These are phyloP conservation scores for Choiromyces venosus DNA, from an alignment of 495 filamentous ascomycete genomes.

Conservation along the genomic window DNA sequence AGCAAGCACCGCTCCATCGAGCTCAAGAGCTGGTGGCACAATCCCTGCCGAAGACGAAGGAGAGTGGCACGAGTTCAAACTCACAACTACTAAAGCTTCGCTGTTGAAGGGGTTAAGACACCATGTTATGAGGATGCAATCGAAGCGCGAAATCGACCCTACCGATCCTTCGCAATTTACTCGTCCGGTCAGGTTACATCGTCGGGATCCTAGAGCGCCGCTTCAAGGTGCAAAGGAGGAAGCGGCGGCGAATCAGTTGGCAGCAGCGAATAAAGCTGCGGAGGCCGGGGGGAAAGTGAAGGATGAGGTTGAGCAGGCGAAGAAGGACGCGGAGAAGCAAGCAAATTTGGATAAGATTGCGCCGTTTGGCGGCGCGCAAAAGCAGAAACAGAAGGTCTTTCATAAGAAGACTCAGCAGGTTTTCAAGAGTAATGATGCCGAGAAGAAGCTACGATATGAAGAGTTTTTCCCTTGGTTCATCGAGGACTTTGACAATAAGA, in stretches of 20 bases:
- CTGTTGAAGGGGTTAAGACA: conserved; percentile 74
- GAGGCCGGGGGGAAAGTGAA: conserved; percentile 62
- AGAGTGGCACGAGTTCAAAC: conserved; percentile 31
- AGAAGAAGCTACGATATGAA: conserved; percentile 85
- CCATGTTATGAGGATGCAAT: conserved; percentile 73
- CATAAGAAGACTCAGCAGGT: conserved; percentile 73
- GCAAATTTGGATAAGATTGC: conserved; percentile 84
- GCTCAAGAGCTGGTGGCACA: not conserved
- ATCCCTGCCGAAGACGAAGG: not conserved
- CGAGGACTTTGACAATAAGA: conserved; percentile 90
- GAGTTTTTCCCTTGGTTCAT: conserved; percentile 94
- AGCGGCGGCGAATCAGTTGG: conserved; percentile 45
- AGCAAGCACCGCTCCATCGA: conserved; percentile 6
- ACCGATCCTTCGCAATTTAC: conserved; percentile 74
- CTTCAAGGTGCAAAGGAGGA: conserved; percentile 55
- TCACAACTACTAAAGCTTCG: conserved; percentile 73
- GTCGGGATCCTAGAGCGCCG: conserved; percentile 76
- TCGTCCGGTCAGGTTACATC: conserved; percentile 78
- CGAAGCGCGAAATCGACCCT: conserved; percentile 62
- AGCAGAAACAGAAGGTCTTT: conserved; percentile 59
- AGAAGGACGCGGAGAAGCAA: conserved; percentile 74
- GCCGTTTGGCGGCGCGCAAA: conserved; percentile 55
- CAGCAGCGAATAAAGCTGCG: conserved; percentile 47
- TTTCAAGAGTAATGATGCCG: conserved; percentile 61
- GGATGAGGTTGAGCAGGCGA: conserved; percentile 62